Evolutionary conservation across 148 eudicot species (phyloP).

Genomic region (Rhododendron molle): DNA sequence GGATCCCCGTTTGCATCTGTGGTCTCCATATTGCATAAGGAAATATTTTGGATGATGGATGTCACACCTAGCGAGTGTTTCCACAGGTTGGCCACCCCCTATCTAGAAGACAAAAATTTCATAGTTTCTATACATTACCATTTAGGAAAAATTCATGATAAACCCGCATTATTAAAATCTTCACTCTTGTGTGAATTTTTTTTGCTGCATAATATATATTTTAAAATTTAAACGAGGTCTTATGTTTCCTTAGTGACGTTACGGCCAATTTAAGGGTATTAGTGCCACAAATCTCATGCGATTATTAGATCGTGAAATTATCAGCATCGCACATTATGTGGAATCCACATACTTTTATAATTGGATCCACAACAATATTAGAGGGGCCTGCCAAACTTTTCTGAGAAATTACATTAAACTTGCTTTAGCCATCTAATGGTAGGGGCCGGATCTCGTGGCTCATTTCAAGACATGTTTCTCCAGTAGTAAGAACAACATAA

Average conservation of each 20-base stretch:
- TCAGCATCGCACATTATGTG: not conserved
- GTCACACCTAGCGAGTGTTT: too few species aligned
- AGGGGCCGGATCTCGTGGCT: not conserved
- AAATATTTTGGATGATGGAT: too few species aligned
- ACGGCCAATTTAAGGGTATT: not conserved
- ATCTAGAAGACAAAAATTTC: too few species aligned
- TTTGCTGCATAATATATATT: not conserved
- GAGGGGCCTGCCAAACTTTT: not conserved
- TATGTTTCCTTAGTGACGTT: not conserved
- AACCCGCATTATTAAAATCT: not conserved
- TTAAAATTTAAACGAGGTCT: too few species aligned
- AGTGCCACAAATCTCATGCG: not conserved
- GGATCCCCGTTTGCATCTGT: too few species aligned
- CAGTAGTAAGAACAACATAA: not conserved
- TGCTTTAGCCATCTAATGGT: not conserved
- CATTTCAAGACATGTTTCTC: not conserved
- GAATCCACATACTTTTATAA: not conserved
- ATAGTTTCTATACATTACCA: too few species aligned
- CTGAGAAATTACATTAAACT: not conserved
- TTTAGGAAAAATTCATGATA: too few species aligned
- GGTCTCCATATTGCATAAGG: too few species aligned
- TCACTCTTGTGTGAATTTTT: not conserved
- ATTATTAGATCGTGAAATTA: not conserved
- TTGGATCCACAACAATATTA: not conserved
- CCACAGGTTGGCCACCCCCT: too few species aligned